Conservation (phyloP, 306 rosid species). For the Cicer cuneatum region DNA sequence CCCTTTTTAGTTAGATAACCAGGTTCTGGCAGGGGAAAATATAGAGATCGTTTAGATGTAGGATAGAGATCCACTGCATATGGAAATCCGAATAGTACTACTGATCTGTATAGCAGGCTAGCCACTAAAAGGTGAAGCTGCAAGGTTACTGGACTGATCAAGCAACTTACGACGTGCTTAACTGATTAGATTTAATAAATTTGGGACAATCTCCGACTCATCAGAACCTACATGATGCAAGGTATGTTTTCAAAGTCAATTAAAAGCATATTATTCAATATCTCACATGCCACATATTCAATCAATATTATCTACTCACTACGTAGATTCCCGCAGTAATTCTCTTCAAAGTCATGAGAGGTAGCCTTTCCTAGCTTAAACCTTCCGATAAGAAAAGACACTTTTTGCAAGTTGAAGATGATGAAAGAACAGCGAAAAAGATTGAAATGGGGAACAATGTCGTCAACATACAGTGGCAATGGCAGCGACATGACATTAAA, state of each 20-base stretch:
- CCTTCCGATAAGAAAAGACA: constrained; percentile 55
- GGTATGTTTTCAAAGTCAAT: constrained; percentile 24
- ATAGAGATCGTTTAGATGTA: too few species aligned
- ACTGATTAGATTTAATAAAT: constrained; percentile 41
- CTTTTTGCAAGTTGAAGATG: constrained; percentile 39
- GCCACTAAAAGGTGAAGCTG: constrained; percentile 64
- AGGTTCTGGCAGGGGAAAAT: too few species aligned
- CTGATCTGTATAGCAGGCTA: constrained; percentile 48
- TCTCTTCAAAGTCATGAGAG: constrained; percentile 41
- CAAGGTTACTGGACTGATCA: constrained; percentile 72
- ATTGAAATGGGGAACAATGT: constrained; percentile 32
- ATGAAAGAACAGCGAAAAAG: constrained; percentile 38
- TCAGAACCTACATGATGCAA: too few species aligned
- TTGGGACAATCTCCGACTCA: constrained; percentile 40
- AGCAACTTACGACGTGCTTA: constrained; percentile 73
- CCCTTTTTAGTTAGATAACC: too few species aligned
- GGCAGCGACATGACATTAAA: too few species aligned
- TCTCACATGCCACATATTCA: constrained; percentile 39
- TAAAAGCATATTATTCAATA: constrained; percentile 27
- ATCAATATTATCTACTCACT: constrained; percentile 59
- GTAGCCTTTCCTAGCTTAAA: constrained; percentile 49
- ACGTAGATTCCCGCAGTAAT: constrained; percentile 42
- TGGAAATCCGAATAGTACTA: constrained; percentile 58
- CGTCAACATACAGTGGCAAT: constrained; percentile 61
- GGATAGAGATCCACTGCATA: constrained; percentile 88